Evolutionary conservation across 345 rosid species (phyloP).

Genomic region (Erysimum cheiranthoides): DNA sequence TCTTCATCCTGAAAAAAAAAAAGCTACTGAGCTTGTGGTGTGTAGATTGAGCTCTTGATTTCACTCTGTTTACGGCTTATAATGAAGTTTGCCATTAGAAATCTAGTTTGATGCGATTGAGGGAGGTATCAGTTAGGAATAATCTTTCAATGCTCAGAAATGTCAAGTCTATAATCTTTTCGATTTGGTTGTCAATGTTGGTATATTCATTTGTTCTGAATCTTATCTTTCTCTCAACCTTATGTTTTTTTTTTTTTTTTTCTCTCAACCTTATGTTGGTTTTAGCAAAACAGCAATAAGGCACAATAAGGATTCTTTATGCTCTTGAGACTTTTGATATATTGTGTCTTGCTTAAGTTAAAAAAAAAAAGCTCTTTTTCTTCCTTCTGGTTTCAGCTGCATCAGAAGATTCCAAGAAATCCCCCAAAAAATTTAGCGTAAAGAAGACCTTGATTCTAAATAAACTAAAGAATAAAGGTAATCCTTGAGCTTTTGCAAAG

Average conservation of each 20-base stretch:
- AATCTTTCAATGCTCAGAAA: not conserved
- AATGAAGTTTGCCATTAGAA: not conserved
- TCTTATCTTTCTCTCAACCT: not conserved
- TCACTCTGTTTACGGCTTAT: not conserved
- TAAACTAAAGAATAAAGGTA: slow-evolving; percentile 54
- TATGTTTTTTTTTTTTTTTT: too few relatives aligned
- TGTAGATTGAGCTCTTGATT: not conserved
- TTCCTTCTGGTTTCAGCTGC: slow-evolving; percentile 22
- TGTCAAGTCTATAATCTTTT: not conserved
- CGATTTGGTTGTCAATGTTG: not conserved
- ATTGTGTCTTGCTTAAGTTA: not conserved
- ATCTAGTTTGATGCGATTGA: not conserved
- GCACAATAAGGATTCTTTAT: not conserved
- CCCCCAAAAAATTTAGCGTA: slow-evolving; percentile 48
- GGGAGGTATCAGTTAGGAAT: not conserved
- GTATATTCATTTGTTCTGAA: not conserved
- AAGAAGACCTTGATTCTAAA: slow-evolving; percentile 65
- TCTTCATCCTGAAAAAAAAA: not conserved
- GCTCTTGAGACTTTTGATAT: not conserved
- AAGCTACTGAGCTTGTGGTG: not conserved
- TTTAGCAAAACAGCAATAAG: too few relatives aligned
- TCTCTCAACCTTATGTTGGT: not conserved
- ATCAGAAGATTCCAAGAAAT: slow-evolving; percentile 46
- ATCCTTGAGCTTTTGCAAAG: slow-evolving; percentile 12
- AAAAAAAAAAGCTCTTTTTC: not conserved